Conservation (phyloP, 2,329 filamentous ascomycete species). For the Trichoderma citrinoviride region DNA sequence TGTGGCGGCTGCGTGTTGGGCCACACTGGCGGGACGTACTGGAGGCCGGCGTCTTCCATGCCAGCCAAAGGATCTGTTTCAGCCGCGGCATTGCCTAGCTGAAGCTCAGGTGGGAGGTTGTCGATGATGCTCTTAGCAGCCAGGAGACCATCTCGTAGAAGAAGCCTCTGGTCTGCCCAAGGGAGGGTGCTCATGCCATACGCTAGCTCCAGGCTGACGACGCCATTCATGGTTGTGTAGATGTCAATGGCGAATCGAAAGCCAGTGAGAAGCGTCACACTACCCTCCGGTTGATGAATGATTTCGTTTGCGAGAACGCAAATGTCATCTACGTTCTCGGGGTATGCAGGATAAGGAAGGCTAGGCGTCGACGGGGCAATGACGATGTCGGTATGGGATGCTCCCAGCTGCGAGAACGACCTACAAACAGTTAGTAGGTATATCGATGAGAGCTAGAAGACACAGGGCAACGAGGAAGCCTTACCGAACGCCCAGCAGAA, state of each 20-base stretch:
- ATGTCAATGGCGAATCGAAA: slow-evolving; percentile 79
- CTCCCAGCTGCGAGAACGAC: slow-evolving; percentile 75
- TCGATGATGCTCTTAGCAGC: slow-evolving; percentile 68
- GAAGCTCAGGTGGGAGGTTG: slow-evolving; percentile 66
- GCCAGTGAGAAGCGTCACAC: slow-evolving; percentile 69
- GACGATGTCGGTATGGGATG: slow-evolving; percentile 66
- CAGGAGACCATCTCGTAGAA: slow-evolving; percentile 68
- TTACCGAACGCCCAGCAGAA: slow-evolving; percentile 70
- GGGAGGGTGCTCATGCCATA: slow-evolving; percentile 76
- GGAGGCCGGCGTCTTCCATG: slow-evolving; percentile 46
- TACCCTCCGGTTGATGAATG: slow-evolving; percentile 64
- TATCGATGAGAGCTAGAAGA: neutral
- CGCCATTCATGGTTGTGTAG: slow-evolving; percentile 74
- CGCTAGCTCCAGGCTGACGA: slow-evolving; percentile 77
- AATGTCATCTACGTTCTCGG: slow-evolving; percentile 79
- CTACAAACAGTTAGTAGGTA: slow-evolving; percentile 38
- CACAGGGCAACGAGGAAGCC: slow-evolving; percentile 20
- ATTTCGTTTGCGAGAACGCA: slow-evolving; percentile 72
- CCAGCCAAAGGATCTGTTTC: slow-evolving; percentile 39
- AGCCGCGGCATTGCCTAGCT: slow-evolving; percentile 47
- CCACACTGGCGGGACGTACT: slow-evolving; percentile 53
- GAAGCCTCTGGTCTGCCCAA: slow-evolving; percentile 72
- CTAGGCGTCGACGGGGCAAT: slow-evolving; percentile 74
- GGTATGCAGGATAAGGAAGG: slow-evolving; percentile 75
- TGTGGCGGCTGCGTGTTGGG: slow-evolving; percentile 46